Evolutionary conservation across 1,284 basidiomycete species (phyloP), one percentile per base, ranked within the genome.

Genomic region (Ceratobasidium sp.): DNA sequence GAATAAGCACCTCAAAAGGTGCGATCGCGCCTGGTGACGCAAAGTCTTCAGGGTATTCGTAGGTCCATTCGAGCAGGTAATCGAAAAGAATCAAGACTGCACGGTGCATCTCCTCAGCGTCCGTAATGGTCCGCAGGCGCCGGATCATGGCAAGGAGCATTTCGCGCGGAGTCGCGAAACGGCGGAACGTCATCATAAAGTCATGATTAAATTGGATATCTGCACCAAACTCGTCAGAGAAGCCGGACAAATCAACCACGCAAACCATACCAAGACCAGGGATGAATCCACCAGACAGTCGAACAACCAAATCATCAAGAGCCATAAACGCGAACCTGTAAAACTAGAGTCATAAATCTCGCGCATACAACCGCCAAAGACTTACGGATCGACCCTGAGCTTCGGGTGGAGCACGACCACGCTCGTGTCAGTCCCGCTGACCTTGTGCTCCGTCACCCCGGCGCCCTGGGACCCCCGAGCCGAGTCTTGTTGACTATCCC

Each of bases 141-240:
- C 91, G 88, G 87, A 93, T 90, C 91, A 94, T 93, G 3, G 91
- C 89, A 62, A 93, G 84, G n/a, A 94, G 83, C n/a, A 94, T 82
- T 75, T 85, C 89, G 48, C 92, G 86, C 14, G 92, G 92, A 62
- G 85, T 90, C 49, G 91, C 85, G 79, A 94, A 94, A 75, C 91
- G 85, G 31, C 92, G 89, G 80, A 92, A 93, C 9, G 91, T 93
- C 46, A 94, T 85, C 61, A 93, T 83, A 81, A 94, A 93, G 81
- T 92, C 88, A 0, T 87, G 87, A 34, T 92, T 88, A 79, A 89
- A 94, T 2, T 87, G 85, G 13, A 90, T 86, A 81, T 94, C 92
- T 93, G 74, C 27, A 43, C 51, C 16, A 7, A 34, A 34, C 31
- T 41, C 27, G 71, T 59, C 11, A 71, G 61, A 74, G n/a, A 22